Evolutionary conservation across 495 filamentous ascomycete species (phyloP).

Genomic region (Penicillium tannophilum): DNA sequence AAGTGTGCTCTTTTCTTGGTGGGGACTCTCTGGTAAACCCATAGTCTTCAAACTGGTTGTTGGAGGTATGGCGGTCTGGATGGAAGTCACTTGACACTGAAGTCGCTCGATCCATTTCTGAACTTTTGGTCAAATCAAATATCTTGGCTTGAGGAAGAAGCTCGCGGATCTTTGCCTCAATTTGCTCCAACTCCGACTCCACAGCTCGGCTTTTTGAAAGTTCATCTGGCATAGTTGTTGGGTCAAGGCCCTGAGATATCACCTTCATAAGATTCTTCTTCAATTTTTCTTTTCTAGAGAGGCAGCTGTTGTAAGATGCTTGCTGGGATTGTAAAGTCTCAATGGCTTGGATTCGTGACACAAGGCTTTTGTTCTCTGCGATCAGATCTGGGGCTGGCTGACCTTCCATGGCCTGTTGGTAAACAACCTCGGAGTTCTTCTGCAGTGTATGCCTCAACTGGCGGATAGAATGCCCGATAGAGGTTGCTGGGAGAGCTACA

Average conservation of each 20-base stretch:
- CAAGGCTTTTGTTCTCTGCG: constrained; percentile 38
- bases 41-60: constrained; percentile 1
- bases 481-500: constrained; percentile 24
- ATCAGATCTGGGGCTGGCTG: constrained; percentile 39
- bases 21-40: constrained; percentile 2
- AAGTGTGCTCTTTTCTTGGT: constrained; percentile 10
- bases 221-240: constrained; percentile 36
- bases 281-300: constrained; percentile 33
- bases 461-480: constrained; percentile 26
- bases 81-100: background rate
- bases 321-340: constrained; percentile 34
- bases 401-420: constrained; percentile 45
- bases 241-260: constrained; percentile 40
- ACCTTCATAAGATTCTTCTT: constrained; percentile 37
- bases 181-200: constrained; percentile 36
- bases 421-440: constrained; percentile 43
- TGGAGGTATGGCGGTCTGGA: background rate
- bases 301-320: constrained; percentile 23
- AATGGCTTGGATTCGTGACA: constrained; percentile 38
- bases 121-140: constrained; percentile 9
- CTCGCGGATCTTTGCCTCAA: constrained; percentile 34
- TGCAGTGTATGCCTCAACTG: constrained; percentile 31
- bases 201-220: constrained; percentile 39
- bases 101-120: background rate
- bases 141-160: constrained; percentile 32